Evolutionary conservation across 192 early-diverging fungal genomes (phyloP), one percentile per base, ranked within the genome.

Genomic region (Backusella australiensis): DNA sequence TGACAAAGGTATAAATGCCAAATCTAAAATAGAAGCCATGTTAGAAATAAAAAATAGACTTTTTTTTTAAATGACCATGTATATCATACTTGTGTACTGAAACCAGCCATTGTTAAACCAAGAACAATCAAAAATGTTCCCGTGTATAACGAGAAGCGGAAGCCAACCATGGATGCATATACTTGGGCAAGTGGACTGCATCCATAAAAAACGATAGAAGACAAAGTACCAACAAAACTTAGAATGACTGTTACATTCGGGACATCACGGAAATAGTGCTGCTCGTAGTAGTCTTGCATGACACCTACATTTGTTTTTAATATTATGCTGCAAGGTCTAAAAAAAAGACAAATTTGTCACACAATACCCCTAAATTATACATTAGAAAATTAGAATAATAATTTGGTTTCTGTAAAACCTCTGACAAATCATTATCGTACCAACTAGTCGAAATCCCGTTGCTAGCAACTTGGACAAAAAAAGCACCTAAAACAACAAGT

Each of bases 1-100:
- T 91, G 90, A 19, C 85, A 85, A 17, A 91, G 67, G 35, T 86
- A 77, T 38, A 91, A 70, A 49, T 90, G 89, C 89, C 89, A 90
- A 12, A 85, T 85, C 46, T 49, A 5, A 17, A n/a, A 17, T 39
- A 3, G 9, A 39, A 39, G 11, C 38, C 1, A 11, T 39, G 38
- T 39, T 39, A 39, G 38, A 8, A 36, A 8, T 7, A 36, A 11
- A 39, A 11, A 39, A 39, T 11, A 11, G 1, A 4, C 11, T 11
- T 12, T 39, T 44, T 44, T 44, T 44, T 44, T 17, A 44, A 44
- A 44, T 4, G 15, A 44, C 38, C 11, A 11, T 39, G 38, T 39
- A 39, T 8, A 56, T n/a, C 53, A 0, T 59, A 63, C 56, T 29
- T 91, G 72, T 21, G 72, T 59, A 35, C 34, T 35, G 8, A 72